A percentile compares a stretch with the other conserved stretches of the same genome.
These are phyloP conservation scores for Extremus antarcticus DNA, from an alignment of 495 filamentous ascomycete species.

Conservation along the genomic window DNA sequence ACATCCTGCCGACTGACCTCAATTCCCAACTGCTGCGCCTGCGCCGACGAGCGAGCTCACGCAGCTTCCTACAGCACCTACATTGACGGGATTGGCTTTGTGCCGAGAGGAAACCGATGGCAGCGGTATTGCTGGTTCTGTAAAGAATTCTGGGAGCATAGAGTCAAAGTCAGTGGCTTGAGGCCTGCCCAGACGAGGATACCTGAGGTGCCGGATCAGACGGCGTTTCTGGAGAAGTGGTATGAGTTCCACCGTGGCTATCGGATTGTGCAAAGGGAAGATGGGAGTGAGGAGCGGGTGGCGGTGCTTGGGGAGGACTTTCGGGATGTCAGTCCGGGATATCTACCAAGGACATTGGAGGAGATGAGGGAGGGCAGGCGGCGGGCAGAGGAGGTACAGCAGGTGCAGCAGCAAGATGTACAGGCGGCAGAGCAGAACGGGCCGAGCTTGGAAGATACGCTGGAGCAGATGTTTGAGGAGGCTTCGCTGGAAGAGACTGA, in stretches of 20 bases:
- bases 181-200: constrained; percentile 27
- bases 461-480: constrained; percentile 27
- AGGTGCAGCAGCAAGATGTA: background rate
- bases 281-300: constrained; percentile 30
- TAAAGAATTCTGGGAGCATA: constrained; percentile 37
- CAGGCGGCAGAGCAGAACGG: constrained; percentile 12
- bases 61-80: constrained; percentile 30
- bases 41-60: constrained; percentile 33
- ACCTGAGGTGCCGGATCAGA: constrained; percentile 33
- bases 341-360: constrained; percentile 30
- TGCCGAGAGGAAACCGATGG: constrained; percentile 33
- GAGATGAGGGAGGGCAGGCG: constrained; percentile 23
- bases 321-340: constrained; percentile 32
- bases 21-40: constrained; percentile 34
- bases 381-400: constrained; percentile 5
- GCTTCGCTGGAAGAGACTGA: constrained; percentile 15
- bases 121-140: constrained; percentile 39
- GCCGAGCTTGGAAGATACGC: constrained; percentile 25
- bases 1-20: constrained; percentile 36
- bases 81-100: constrained; percentile 37
- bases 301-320: constrained; percentile 33
- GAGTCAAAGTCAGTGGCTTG: constrained; percentile 26
- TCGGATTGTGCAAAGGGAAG: constrained; percentile 24
- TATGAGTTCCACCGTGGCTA: constrained; percentile 36
- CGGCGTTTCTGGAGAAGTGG: constrained; percentile 32